Conservation (phyloP, 805 yeast species). For the Torulaspora gathmanii region DNA sequence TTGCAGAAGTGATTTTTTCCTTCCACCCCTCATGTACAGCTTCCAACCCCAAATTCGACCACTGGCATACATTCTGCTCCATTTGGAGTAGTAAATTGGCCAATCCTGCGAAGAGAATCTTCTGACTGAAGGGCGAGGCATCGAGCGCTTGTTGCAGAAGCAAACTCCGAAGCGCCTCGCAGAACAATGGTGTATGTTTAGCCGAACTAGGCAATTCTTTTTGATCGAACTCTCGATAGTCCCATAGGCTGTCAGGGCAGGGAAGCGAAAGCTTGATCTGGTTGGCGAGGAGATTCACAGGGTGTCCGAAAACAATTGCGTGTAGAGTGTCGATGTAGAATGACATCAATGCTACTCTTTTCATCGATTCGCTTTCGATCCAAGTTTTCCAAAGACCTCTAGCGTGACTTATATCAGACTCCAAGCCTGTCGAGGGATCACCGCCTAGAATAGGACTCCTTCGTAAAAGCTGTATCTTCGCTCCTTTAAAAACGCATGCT, state of each 20-base stretch:
- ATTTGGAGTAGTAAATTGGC: conserved; percentile 11
- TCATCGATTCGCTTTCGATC: too few species aligned
- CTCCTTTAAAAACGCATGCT: too few species aligned
- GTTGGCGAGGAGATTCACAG: conserved; percentile 46
- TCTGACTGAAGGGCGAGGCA: conserved; percentile 9
- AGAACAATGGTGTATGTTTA: conserved; percentile 4
- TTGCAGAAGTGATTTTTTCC: conserved; percentile 8
- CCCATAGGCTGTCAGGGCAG: conserved; percentile 58
- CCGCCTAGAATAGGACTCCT: too few species aligned
- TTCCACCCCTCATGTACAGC: conserved; percentile 11
- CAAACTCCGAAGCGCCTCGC: conserved; percentile 8
- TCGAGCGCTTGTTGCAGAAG: conserved; percentile 7
- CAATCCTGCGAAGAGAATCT: conserved; percentile 10
- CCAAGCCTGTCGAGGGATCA: too few species aligned
- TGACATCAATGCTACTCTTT: too few species aligned
- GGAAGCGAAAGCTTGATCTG: conserved; percentile 57
- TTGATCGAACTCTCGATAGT: conserved; percentile 28
- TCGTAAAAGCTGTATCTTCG: too few species aligned
- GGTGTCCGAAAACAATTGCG: conserved; percentile 69
- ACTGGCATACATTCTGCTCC: conserved; percentile 12
- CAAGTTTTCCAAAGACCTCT: too few species aligned
- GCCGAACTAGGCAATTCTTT: too few species aligned
- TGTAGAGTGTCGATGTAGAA: conserved; percentile 57
- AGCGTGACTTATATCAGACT: too few species aligned
- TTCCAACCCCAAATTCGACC: conserved; percentile 13